Percentiles rank a stretch among this genome's conserved stretches.
phyloP scores from a whole-genome alignment of 108 stramenopile genomes.

The Nannochloropsis granulata region DNA sequence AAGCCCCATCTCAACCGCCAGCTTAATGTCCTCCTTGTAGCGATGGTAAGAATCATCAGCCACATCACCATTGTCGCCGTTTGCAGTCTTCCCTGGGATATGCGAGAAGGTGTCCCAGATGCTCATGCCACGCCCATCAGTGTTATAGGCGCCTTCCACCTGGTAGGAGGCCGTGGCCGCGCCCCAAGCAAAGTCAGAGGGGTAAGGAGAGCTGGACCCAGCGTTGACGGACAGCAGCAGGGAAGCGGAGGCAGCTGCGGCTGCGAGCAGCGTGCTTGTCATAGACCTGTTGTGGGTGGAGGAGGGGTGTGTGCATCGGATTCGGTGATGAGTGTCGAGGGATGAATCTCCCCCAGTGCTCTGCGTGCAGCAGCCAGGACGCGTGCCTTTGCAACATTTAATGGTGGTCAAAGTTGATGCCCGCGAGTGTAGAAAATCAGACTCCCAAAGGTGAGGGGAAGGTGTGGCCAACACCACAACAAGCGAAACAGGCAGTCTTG shows the following conservation, averaged over 20 bases:
- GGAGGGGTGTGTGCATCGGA: no score
- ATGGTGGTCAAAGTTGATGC: no score
- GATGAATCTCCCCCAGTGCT: no score
- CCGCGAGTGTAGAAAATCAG: no score
- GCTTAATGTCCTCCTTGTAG: constrained; percentile 47
- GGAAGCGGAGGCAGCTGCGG: neutral
- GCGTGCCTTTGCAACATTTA: no score
- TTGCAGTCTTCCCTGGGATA: constrained; percentile 5
- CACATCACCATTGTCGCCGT: constrained; percentile 56
- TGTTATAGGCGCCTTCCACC: constrained; percentile 57
- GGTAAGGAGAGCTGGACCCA: neutral
- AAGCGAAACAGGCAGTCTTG: no score
- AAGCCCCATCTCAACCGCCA: constrained; percentile 58
- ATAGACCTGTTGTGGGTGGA: neutral
- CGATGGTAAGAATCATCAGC: constrained; percentile 69
- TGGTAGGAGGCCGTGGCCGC: constrained; percentile 55
- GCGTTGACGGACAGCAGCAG: neutral
- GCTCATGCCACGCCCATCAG: constrained; percentile 51
- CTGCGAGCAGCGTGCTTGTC: neutral
- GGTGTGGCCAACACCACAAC: no score
- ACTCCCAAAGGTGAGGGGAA: no score
- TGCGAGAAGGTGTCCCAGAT: constrained; percentile 67
- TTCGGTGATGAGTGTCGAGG: no score
- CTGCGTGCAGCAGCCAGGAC: no score
- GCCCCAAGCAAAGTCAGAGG: neutral